phyloP scores from a whole-genome alignment of 345 rosid genomes.

The Linum trigynum region DNA sequence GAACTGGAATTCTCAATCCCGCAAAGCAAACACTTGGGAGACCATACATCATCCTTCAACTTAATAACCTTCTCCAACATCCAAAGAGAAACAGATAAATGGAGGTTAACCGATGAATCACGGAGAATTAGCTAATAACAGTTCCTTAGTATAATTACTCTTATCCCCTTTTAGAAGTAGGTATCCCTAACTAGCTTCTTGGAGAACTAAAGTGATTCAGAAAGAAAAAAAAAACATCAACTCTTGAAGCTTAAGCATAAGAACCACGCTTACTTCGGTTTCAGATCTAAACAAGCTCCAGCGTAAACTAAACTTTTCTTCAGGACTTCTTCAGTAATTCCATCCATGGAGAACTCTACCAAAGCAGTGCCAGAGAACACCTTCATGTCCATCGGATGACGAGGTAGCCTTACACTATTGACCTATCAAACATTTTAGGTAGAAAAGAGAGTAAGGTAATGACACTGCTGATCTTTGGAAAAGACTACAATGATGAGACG shows the following conservation, averaged over 20 bases:
- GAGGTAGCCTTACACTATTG: conserved; percentile 12
- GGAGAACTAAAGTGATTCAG: too few species aligned
- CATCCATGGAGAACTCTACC: conserved; percentile 10
- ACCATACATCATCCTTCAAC: too few species aligned
- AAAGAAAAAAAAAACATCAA: neutral
- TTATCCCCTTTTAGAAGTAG: too few species aligned
- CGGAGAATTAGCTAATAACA: too few species aligned
- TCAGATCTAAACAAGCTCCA: conserved; percentile 8
- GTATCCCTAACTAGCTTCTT: too few species aligned
- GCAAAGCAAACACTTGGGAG: neutral
- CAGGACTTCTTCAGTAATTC: conserved; percentile 4
- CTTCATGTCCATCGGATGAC: conserved; percentile 1
- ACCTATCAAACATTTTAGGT: neutral
- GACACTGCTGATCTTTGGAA: too few species aligned
- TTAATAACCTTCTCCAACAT: too few species aligned
- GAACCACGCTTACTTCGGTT: conserved; percentile 8
- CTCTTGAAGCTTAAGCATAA: neutral
- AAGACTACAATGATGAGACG: too few species aligned
- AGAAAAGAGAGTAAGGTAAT: neutral
- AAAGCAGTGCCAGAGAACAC: conserved; percentile 6
- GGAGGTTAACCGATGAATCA: too few species aligned
- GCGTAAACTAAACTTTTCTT: conserved; percentile 8
- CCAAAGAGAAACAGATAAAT: too few species aligned
- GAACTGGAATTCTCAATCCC: neutral
- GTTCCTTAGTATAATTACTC: too few species aligned